Percentiles rank a stretch among this genome's conserved stretches.
Conservation (phyloP, 2,329 filamentous ascomycete genomes). For the Fusarium sp. region DNA sequence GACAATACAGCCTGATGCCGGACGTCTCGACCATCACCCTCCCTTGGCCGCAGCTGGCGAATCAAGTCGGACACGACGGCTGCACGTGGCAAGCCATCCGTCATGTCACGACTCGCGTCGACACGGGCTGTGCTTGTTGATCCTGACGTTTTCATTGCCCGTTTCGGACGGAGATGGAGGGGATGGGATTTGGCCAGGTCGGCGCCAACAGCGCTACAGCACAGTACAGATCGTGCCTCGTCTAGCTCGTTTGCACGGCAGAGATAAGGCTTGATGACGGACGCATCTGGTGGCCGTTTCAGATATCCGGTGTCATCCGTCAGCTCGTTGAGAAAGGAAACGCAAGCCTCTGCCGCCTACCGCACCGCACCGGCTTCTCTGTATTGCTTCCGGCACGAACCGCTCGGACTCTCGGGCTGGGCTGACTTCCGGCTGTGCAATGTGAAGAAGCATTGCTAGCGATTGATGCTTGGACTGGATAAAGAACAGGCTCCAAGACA, state of each 20-base stretch:
- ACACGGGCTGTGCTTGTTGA: constrained; percentile 8
- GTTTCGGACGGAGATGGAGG: constrained; percentile 21
- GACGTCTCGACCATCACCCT: not conserved
- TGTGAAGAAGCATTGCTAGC: too few species aligned
- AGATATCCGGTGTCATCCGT: not conserved
- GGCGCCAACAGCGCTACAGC: not conserved
- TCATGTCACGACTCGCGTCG: constrained; percentile 5
- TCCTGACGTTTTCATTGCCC: constrained; percentile 21
- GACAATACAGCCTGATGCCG: not conserved
- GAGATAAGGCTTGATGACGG: constrained; percentile 7
- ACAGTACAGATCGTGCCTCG: not conserved
- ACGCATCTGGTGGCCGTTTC: constrained; percentile 1
- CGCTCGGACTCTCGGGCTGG: constrained; percentile 4
- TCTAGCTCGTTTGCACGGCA: not conserved
- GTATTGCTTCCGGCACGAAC: constrained; percentile 1
- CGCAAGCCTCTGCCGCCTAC: constrained; percentile 7
- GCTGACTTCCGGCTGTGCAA: not conserved
- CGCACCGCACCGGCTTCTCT: not conserved
- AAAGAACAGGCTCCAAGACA: not conserved
- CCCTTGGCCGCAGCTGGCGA: not conserved
- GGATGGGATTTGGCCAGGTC: not conserved
- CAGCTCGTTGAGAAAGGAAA: not conserved
- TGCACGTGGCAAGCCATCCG: constrained; percentile 12
- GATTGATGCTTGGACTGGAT: not conserved
- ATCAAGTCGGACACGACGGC: constrained; percentile 3